Evolutionary conservation across 352 stramenopile genomes (phyloP).

Genomic region (Globisporangium cylindrosporum): DNA sequence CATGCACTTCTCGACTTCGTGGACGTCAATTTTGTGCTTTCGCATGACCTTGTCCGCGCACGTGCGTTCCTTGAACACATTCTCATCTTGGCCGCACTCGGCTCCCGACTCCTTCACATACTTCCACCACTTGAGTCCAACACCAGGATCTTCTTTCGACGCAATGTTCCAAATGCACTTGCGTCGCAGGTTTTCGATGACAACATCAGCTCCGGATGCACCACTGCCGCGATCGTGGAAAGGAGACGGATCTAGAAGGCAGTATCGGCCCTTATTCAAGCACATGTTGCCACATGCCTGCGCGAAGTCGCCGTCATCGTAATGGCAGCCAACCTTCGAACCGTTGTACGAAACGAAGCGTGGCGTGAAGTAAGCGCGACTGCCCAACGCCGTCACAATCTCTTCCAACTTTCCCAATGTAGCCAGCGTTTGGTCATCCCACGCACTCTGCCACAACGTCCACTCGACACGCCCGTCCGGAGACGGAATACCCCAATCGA

Average conservation of each 20-base stretch:
- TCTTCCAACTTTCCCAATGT: slow-evolving; percentile 83
- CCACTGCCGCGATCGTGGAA: slow-evolving; percentile 93
- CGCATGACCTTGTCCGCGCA: slow-evolving; percentile 92
- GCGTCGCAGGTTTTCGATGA: slow-evolving; percentile 90
- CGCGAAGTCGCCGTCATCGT: slow-evolving; percentile 44
- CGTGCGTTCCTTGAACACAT: slow-evolving; percentile 81
- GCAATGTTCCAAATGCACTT: slow-evolving; percentile 95
- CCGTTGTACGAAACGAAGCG: slow-evolving; percentile 97
- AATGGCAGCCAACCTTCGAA: slow-evolving; percentile 89
- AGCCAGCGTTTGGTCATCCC: slow-evolving; percentile 81
- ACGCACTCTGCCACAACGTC: slow-evolving; percentile 95
- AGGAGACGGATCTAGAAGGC: slow-evolving; percentile 91
- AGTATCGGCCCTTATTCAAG: slow-evolving; percentile 97
- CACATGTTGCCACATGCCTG: slow-evolving; percentile 95
- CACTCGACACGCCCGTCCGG: slow-evolving; percentile 96
- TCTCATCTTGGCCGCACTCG: slow-evolving; percentile 82
- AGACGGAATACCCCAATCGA: slow-evolving; percentile 93
- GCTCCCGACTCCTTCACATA: slow-evolving; percentile 92
- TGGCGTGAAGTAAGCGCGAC: slow-evolving; percentile 94
- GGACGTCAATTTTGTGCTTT: slow-evolving; percentile 77
- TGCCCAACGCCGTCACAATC: slow-evolving; percentile 82
- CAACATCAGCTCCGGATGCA: slow-evolving; percentile 93
- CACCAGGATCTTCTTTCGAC: slow-evolving; percentile 66
- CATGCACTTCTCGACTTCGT: slow-evolving; percentile 93
- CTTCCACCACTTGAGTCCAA: slow-evolving; percentile 93